Conservation (phyloP, 495 filamentous ascomycete genomes). For the Hypoxylon trugodes region DNA sequence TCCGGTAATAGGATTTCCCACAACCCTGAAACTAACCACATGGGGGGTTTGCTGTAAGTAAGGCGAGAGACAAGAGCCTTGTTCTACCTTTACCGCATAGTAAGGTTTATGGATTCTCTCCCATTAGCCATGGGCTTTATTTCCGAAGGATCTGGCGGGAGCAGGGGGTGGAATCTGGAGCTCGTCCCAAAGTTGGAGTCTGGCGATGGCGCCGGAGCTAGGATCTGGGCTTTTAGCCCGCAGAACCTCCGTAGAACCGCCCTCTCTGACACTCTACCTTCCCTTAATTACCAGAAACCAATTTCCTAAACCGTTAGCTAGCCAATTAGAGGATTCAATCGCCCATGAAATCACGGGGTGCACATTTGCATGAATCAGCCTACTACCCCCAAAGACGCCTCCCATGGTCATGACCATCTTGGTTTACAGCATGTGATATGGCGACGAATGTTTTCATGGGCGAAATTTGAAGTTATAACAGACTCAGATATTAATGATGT, state of each 20-base stretch:
- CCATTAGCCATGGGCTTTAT: constrained; percentile 36
- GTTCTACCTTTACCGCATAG: constrained; percentile 13
- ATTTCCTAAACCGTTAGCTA: constrained; percentile 24
- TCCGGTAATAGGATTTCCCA: constrained; percentile 26
- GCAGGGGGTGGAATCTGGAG: constrained; percentile 24
- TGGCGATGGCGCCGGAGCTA: constrained; percentile 6
- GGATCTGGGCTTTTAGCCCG: constrained; percentile 33
- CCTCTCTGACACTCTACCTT: constrained; percentile 40
- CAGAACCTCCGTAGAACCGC: constrained; percentile 40
- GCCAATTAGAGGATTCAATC: constrained; percentile 14
- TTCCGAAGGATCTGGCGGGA: constrained; percentile 35
- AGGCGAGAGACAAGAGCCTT: constrained; percentile 22
- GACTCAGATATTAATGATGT: constrained; percentile 1
- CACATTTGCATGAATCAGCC: constrained; percentile 27
- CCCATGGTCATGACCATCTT: background rate
- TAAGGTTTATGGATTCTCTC: constrained; percentile 30
- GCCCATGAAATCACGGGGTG: constrained; percentile 12
- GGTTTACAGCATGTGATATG: constrained; percentile 23
- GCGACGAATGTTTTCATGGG: background rate
- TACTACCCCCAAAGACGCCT: constrained; percentile 13
- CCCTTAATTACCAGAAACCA: constrained; percentile 40
- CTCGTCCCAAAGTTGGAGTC: constrained; percentile 35
- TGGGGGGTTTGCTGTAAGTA: constrained; percentile 21
- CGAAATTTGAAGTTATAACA: constrained; percentile 9
- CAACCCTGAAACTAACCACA: constrained; percentile 30